Evolutionary conservation across 2,329 filamentous ascomycete genomes (phyloP), one percentile per base, ranked within the genome.

Genomic region (Ophiosphaerella herpotricha): DNA sequence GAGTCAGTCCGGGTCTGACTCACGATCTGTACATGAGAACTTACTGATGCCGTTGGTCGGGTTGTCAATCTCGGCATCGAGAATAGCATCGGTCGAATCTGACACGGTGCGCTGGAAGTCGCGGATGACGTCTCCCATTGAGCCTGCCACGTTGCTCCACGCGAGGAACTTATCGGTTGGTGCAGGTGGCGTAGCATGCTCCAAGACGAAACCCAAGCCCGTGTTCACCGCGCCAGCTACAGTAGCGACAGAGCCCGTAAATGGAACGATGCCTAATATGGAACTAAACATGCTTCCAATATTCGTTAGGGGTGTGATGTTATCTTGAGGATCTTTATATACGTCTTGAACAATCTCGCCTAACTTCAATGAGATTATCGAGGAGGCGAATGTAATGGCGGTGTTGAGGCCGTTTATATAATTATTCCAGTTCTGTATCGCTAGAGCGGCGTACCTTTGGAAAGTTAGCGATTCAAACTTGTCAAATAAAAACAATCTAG

Each of bases 401-500:
- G 49, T 52, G 32, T 52, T 52, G 29, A 52, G 36, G 11, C 14
- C 18, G 18, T 52, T 48, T 40, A 48, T 41, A 31, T 52, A 52
- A 37, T 52, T 52, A 40, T 48, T 52, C 36, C 44, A 52, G 36
- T 52, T 52, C 21, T 52, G 49, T 13, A 52, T 52, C 21, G 39
- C 40, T 26, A 52, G 18, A n/a, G 31, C 29, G 16, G 44, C 40
- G 31, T 48, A 48, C 49, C 49, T 52, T 34, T 12, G 6, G 26
- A 29, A 29, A 29, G 9, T 29, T 29, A 29, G 18, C 3, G 26
- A 8, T 31, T 23, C 32, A 16, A 13, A n/a, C n/a, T n/a, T n/a
- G n/a, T n/a, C n/a, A 18, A 18, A 18, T 18, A 18, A 18, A 18
- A 18, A 18, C 16, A 18, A 11, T 18, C 8, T 23, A 38, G 36